phyloP scores from a whole-genome alignment of 805 yeast species.

The Candida rishiriensis region DNA sequence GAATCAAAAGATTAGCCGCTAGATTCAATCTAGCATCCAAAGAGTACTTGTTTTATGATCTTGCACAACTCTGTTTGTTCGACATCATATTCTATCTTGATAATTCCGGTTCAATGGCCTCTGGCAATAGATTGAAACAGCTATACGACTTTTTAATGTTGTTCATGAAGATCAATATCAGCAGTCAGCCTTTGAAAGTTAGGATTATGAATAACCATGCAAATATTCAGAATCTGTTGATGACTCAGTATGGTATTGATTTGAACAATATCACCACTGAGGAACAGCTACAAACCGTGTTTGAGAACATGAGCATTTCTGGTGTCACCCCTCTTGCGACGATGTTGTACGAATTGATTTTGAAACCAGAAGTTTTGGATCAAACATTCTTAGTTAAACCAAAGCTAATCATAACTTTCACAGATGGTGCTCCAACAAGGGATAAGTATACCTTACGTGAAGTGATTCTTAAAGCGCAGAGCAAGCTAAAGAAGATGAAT shows the following conservation, averaged over 20 bases:
- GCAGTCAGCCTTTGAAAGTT: slow-evolving; percentile 17
- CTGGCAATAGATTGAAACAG: slow-evolving; percentile 17
- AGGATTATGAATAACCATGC: slow-evolving; percentile 21
- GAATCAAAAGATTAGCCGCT: slow-evolving; percentile 16
- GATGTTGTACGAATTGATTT: slow-evolving; percentile 11
- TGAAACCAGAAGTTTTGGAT: slow-evolving; percentile 16
- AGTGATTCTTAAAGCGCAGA: slow-evolving; percentile 13
- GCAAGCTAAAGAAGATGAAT: slow-evolving; percentile 5
- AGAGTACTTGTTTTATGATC: slow-evolving; percentile 21
- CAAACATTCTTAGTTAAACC: slow-evolving; percentile 13
- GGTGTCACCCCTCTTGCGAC: slow-evolving; percentile 24
- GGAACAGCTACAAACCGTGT: slow-evolving; percentile 12
- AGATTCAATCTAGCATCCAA: slow-evolving; percentile 13
- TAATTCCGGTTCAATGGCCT: slow-evolving; percentile 22
- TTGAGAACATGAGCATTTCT: slow-evolving; percentile 12
- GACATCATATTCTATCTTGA: slow-evolving; percentile 19
- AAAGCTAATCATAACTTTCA: slow-evolving; percentile 16
- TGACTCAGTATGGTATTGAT: slow-evolving; percentile 8
- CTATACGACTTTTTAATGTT: slow-evolving; percentile 15
- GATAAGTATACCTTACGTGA: slow-evolving; percentile 10
- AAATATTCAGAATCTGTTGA: slow-evolving; percentile 8
- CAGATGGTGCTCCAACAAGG: slow-evolving; percentile 23
- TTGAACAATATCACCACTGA: slow-evolving; percentile 15
- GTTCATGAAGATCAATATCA: slow-evolving; percentile 18
- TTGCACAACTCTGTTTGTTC: slow-evolving; percentile 20